A percentile compares a stretch with the other conserved stretches of the same genome.
phyloP scores from a whole-genome alignment of 1,139 yeast species.

The Pneumocystis oryctolagi region DNA sequence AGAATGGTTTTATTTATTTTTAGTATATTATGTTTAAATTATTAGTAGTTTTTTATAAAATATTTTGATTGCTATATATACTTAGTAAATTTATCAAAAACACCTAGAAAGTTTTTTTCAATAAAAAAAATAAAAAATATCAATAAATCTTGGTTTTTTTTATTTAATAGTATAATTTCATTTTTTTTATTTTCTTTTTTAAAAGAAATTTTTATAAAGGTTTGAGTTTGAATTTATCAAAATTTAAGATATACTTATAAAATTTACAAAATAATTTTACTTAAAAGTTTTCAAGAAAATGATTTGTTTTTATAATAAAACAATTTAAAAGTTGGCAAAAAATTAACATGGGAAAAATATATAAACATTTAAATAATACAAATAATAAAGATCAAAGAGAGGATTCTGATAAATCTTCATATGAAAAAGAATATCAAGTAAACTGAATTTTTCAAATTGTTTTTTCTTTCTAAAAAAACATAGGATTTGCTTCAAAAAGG shows the following conservation, averaged over 20 bases:
- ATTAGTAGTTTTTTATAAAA: too few species aligned
- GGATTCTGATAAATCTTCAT: background rate
- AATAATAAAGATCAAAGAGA: background rate
- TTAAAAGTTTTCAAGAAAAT: too few species aligned
- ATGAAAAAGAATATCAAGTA: background rate
- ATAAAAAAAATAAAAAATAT: background rate
- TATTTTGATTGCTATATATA: background rate
- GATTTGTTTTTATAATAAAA: too few species aligned
- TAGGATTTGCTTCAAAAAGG: background rate
- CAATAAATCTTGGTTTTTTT: background rate
- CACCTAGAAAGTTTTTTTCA: background rate
- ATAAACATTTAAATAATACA: background rate
- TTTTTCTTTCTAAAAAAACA: background rate
- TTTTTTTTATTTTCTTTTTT: background rate
- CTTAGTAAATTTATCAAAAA: background rate
- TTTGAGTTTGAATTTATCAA: too few species aligned
- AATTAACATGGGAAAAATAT: background rate
- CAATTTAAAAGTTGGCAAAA: background rate
- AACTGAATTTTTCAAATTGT: background rate
- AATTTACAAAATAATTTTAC: too few species aligned
- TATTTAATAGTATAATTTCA: background rate
- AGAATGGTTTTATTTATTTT: too few species aligned
- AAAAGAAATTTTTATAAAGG: too few species aligned
- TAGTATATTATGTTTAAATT: too few species aligned
- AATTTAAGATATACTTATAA: too few species aligned